Evolutionary conservation across 768 basidiomycete genomes (phyloP), one percentile per base, ranked within the genome.

Genomic region (Saitozyma podzolica): DNA sequence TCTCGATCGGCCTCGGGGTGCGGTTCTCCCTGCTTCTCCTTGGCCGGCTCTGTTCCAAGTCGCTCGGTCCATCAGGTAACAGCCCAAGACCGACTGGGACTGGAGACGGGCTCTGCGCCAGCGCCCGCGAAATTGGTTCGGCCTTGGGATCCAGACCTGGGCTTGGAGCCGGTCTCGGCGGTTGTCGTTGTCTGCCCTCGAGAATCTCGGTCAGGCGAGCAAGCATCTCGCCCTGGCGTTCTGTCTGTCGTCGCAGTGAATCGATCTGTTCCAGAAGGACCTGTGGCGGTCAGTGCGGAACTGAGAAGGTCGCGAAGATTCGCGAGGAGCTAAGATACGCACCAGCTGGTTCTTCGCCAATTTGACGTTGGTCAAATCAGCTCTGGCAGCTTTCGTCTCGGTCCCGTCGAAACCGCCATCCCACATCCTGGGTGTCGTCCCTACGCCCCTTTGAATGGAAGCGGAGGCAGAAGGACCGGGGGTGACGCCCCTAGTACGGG

Each of bases 341-440:
- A 78, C 77, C 52, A 70, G 49, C 64, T 78, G 75, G 56, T 77
- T 78, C 66, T 68, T 75, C 2, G 75, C 73, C 56, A 75, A 60
- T 62, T 75, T 80, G 17, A 64, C 54, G 64, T 78, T 77, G 11
- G 75, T 75, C 59, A 80, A 54, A 65, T 78, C 77, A 20, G 62
- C 62, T 37, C 62, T 67, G 43, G 60, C 62, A 2, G 47, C 48
- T 41, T 51, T 47, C 11, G 50, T 42, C n/a, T 45, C 64, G 8
- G 48, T 56, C 37, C 51, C 56, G 29, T 63, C 68, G 8, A 50
- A 16, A 40, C 51, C 60, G n/a, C 63, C 70, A 54, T 68, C 66
- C 65, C 70, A 68, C 67, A 67, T 69, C 41, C 68, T 59, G 14
- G 57, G 64, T 14, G 57, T 54, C 8, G 52, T 37, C 11, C 16